Evolutionary conservation across 345 rosid genomes (phyloP).

Genomic region (Stellera chamaejasme): DNA sequence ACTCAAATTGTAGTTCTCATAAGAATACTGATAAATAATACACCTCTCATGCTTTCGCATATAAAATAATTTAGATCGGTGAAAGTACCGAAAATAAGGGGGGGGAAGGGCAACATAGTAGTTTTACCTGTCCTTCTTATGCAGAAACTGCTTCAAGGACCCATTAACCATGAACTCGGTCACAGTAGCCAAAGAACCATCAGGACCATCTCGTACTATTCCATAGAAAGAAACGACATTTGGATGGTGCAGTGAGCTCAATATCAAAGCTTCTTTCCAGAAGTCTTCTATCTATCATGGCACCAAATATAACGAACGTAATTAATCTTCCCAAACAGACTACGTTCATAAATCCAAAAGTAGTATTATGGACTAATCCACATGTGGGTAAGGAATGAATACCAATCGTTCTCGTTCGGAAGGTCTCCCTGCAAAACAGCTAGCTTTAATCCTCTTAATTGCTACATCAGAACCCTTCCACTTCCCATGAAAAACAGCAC

Average conservation of each 20-base stretch:
- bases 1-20: constrained; percentile 7
- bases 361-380: no score
- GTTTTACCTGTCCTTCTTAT: constrained; percentile 84
- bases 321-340: background rate
- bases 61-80: constrained; percentile 1
- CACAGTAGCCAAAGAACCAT: constrained; percentile 91
- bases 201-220: constrained; percentile 98
- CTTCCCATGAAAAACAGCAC: constrained; percentile 94
- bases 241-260: constrained; percentile 98
- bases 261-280: constrained; percentile 93
- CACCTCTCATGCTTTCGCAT: background rate
- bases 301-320: constrained; percentile 14
- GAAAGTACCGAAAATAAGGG: constrained; percentile 10
- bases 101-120: constrained; percentile 12
- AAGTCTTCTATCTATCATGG: constrained; percentile 81
- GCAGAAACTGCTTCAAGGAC: constrained; percentile 95
- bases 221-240: constrained; percentile 98
- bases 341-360: background rate
- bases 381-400: constrained; percentile 6
- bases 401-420: constrained; percentile 90
- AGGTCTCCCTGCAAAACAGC: constrained; percentile 99
- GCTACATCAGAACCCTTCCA: constrained; percentile 99
- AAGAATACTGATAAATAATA: background rate
- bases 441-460: constrained; percentile 94
- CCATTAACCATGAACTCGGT: constrained; percentile 99